Base-by-base conservation (phyloP, 768 basidiomycete species). In the Amanita pallidorosea region DNA sequence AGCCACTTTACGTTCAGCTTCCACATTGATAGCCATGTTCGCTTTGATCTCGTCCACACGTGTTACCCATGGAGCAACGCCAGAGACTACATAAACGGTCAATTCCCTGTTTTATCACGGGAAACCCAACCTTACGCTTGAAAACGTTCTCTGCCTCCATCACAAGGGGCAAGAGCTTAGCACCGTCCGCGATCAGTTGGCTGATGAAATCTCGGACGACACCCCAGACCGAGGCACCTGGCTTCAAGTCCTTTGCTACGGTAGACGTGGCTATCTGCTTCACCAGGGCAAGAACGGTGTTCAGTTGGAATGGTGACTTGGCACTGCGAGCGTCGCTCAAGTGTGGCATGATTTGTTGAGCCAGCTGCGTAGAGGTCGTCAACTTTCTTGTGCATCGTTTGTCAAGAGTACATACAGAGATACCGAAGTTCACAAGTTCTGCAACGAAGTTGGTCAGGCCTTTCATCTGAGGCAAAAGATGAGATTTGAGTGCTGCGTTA, bases 391-490 rank as follows among this genome's bases (percentile, higher is more conserved):
- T 25, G 33, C 17, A 45, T 22, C n/a, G 18, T 48, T 34, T 22
- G 22, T 15, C 13, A 22, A 45, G 17, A 23, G 27, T 5, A 15
- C 63, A 49, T 54, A 90, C 91, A 48, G 88, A 86, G 50, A 96
- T 88, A 61, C 90, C 90, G 62, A 95, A 89, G 66, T 94, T 90
- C 56, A 92, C 84, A 8, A 92, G 76, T 54, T 88, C 88, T 1
- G 83, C 80, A 1, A 90, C 81, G 25, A 76, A 70, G 51, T 85
- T 81, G 58, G 77, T 80, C n/a, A 91, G 63, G 2, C 73, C 71
- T 54, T 85, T 80, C 61, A 93, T 77, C 42, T 87, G 85, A 3
- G 83, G 78, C 11, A 87, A 69, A 25, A 92, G 73, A 59, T 80
- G 75, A 0, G 80, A 67, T 58, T 81, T 84, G 43, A 96, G 72